Base-by-base conservation (phyloP, 2,329 filamentous ascomycete genomes). In the Fusarium verticillioides region DNA sequence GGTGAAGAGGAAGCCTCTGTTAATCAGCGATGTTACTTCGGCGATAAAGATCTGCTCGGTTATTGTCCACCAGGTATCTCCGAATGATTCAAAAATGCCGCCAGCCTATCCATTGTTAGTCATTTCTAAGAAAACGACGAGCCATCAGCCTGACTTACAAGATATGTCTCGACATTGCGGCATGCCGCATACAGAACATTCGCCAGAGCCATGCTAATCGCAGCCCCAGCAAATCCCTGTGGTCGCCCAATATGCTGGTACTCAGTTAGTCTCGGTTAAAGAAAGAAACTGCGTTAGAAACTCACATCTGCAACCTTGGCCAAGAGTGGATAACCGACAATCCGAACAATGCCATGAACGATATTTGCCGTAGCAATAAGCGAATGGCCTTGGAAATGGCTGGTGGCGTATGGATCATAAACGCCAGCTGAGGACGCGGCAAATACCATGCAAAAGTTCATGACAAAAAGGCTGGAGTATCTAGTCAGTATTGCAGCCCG, bases 41-140 rank as follows among this genome's bases (percentile, higher is more conserved):
- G 69, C 69, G 18, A 71, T 60, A 15, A 71, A 71, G 46, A 71
- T 70, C 39, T 71, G 69, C 9, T 71, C 61, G 0, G 69, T 71
- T 1, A 71, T 70, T 34, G 63, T 71, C 56, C 66, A 71, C 66
- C 68, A 69, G 1, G 68, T 70, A 34, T 58, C 66, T 2, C 68
- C 68, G 1, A 71, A 66, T 1, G 68, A 66, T 39, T 71, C 68
- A 21, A 70, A 71, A 15, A 71, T 69, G 2, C 68, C 68, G 12
- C 66, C 68, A 23, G 68, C 65, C 68, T 23, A n/a, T n/a, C n/a
- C n/a, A n/a, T n/a, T n/a, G n/a, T n/a, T n/a, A n/a, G n/a, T n/a
- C n/a, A n/a, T n/a, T n/a, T n/a, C n/a, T n/a, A n/a, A n/a, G n/a
- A n/a, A n/a, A n/a, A n/a, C n/a, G n/a, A n/a, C n/a, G n/a, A n/a